These are phyloP conservation scores for Hypoxylon fragiforme DNA, from an alignment of 495 filamentous ascomycete genomes.

Conservation along the genomic window DNA sequence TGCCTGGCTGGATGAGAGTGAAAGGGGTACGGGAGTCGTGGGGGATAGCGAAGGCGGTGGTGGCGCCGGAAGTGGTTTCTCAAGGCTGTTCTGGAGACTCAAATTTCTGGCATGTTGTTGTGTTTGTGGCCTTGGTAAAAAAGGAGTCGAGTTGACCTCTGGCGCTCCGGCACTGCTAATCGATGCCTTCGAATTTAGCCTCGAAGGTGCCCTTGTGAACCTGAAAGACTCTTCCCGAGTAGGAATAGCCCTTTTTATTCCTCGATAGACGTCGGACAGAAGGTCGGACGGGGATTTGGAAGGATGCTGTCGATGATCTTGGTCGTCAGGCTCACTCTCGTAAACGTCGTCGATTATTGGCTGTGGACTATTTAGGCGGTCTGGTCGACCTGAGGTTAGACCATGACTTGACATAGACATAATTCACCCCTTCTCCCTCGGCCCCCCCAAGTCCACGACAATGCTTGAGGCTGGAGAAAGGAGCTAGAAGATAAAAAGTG, in stretches of 20 bases:
- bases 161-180: conserved; percentile 19
- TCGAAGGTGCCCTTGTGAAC: conserved; percentile 36
- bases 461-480: conserved; percentile 11
- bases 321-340: conserved; percentile 47
- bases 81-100: conserved; percentile 54
- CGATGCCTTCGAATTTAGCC: conserved; percentile 36
- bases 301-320: conserved; percentile 34
- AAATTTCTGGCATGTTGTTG: conserved; percentile 52
- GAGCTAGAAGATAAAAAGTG: conserved; percentile 4
- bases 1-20: conserved; percentile 2
- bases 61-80: conserved; percentile 56
- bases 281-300: conserved; percentile 47
- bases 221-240: conserved; percentile 43
- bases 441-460: background rate
- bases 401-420: conserved; percentile 27
- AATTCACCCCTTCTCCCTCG: conserved; percentile 19
- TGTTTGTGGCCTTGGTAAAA: conserved; percentile 26
- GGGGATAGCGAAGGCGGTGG: conserved; percentile 48
- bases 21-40: conserved; percentile 40
- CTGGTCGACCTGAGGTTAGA: conserved; percentile 29
- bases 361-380: conserved; percentile 20
- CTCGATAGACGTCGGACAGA: conserved; percentile 53
- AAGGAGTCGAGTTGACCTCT: conserved; percentile 37
- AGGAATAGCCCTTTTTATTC: conserved; percentile 52
- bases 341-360: conserved; percentile 29